phyloP scores from a whole-genome alignment of 192 early-diverging fungal genomes.

The Umbelopsis isabellina region DNA sequence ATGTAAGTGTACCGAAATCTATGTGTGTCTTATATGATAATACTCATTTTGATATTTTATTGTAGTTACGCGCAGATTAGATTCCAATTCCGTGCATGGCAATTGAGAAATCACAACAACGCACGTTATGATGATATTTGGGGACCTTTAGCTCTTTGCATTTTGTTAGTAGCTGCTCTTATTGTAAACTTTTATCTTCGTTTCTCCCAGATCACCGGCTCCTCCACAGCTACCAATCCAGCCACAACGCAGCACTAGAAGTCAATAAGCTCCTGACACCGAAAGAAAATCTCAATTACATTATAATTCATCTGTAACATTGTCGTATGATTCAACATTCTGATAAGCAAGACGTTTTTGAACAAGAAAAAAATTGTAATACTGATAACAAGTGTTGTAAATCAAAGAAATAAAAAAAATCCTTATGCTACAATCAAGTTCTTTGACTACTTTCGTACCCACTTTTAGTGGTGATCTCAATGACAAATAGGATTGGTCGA shows the following conservation, averaged over 20 bases:
- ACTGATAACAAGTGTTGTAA: too few species aligned
- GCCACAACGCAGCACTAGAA: neutral
- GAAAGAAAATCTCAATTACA: neutral
- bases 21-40: neutral
- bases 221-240: neutral
- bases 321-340: neutral
- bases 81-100: slow-evolving; percentile 38
- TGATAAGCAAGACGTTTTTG: neutral
- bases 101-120: slow-evolving; percentile 26
- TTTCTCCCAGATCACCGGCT: slow-evolving; percentile 2
- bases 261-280: neutral
- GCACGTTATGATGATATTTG: slow-evolving; percentile 38
- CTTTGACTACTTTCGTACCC: too few species aligned
- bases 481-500: too few species aligned
- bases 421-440: too few species aligned
- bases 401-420: too few species aligned
- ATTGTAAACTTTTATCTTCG: slow-evolving; percentile 39
- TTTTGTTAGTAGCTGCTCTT: slow-evolving; percentile 33
- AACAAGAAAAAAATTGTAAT: too few species aligned
- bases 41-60: neutral
- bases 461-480: too few species aligned
- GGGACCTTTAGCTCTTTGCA: slow-evolving; percentile 37
- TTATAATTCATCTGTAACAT: neutral
- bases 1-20: slow-evolving; percentile 60
- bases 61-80: slow-evolving; percentile 35